phyloP scores from a whole-genome alignment of 176 grass and related monocot species.

The maize (Zea mays) region Zm-B73-REFERENCE-NAM-5.0 NC_050097.1:20881001-20881500 shows the following conservation, averaged over 20 bases:
- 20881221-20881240: not conserved
- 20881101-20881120: no score
- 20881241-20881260: constrained; percentile 11
- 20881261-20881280: not conserved
- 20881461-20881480: not conserved
- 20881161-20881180: not conserved
- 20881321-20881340: not conserved
- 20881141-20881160: not conserved
- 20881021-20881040: no score
- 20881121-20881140: no score
- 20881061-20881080: no score
- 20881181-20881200: constrained; percentile 12
- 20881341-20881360: not conserved
- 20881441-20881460: not conserved
- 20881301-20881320: not conserved
- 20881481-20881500: constrained; percentile 3
- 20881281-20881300: not conserved
- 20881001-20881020: no score
- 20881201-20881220: constrained; percentile 1
- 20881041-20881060: no score
- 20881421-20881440: not conserved
- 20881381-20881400: not conserved
- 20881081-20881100: no score
- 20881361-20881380: not conserved
- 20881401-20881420: not conserved